Conservation (phyloP, 2,329 filamentous ascomycete genomes). For the Xylariaceae sp. region DNA sequence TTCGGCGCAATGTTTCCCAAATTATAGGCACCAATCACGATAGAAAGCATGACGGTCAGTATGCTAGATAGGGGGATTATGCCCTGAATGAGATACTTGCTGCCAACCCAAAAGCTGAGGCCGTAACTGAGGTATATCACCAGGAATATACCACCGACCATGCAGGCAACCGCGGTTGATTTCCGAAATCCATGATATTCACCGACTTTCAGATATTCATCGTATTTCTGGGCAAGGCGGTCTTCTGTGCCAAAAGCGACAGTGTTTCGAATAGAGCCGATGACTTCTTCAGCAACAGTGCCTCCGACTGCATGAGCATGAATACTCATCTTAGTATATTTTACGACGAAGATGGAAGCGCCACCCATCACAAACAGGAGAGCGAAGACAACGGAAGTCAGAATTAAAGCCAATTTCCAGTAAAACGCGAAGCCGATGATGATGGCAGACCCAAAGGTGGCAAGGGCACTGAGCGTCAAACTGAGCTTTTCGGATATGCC, state of each 20-base stretch:
- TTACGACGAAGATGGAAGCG: constrained; percentile 71
- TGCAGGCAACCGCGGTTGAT: constrained; percentile 67
- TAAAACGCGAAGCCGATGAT: constrained; percentile 86
- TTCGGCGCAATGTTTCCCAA: constrained; percentile 85
- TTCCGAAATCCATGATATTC: constrained; percentile 72
- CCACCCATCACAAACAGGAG: constrained; percentile 73
- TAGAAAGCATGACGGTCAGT: constrained; percentile 80
- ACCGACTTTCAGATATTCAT: constrained; percentile 66
- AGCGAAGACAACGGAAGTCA: constrained; percentile 75
- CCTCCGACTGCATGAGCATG: constrained; percentile 79
- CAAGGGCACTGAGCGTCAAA: constrained; percentile 68
- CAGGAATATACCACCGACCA: constrained; percentile 80
- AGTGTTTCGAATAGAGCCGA: constrained; percentile 89
- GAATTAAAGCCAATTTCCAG: constrained; percentile 89
- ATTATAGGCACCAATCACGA: constrained; percentile 91
- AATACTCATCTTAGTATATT: constrained; percentile 73
- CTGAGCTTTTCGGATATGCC: constrained; percentile 88
- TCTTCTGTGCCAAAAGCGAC: constrained; percentile 91
- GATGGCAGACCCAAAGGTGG: constrained; percentile 84
- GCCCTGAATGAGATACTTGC: constrained; percentile 64
- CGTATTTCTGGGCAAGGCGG: constrained; percentile 83
- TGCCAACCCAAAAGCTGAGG: constrained; percentile 84
- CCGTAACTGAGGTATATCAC: constrained; percentile 85
- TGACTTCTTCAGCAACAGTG: constrained; percentile 86
- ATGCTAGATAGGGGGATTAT: constrained; percentile 65